A percentile compares a stretch with the other conserved stretches of the same genome.
phyloP scores from a whole-genome alignment of 805 yeast genomes.

The Hagleromyces aurorensis region DNA sequence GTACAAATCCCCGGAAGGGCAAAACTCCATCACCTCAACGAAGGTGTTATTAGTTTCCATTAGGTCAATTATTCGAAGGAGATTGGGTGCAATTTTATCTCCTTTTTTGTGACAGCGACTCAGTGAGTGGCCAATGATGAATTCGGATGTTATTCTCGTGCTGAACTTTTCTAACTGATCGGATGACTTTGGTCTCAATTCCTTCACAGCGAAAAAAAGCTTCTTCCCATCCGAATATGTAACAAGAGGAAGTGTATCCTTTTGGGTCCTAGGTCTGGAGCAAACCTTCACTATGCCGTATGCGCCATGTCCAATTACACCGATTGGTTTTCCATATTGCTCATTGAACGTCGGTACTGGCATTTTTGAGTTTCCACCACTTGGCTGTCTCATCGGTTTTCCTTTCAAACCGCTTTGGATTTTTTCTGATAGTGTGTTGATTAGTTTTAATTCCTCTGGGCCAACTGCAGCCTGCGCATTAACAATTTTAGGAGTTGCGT shows the following conservation, averaged over 20 bases:
- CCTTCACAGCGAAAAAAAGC: constrained; percentile 82
- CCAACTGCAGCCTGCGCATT: constrained; percentile 40
- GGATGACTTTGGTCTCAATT: constrained; percentile 73
- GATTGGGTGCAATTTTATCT: constrained; percentile 40
- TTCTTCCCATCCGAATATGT: constrained; percentile 59
- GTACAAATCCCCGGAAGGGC: constrained; percentile 76
- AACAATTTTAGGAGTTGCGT: constrained; percentile 19
- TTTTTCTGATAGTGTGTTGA: constrained; percentile 39
- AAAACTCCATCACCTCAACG: constrained; percentile 90
- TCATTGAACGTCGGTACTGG: no score
- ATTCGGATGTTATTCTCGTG: constrained; percentile 82
- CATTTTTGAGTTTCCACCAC: constrained; percentile 18
- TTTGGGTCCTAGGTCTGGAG: constrained; percentile 39
- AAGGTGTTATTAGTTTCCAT: constrained; percentile 66
- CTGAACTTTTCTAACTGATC: constrained; percentile 87
- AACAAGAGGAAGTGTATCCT: constrained; percentile 26
- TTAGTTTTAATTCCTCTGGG: constrained; percentile 39
- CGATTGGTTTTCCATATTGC: constrained; percentile 45
- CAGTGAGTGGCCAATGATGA: constrained; percentile 74
- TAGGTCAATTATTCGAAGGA: constrained; percentile 71
- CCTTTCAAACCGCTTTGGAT: constrained; percentile 37
- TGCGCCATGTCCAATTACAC: constrained; percentile 81
- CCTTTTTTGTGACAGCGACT: constrained; percentile 39
- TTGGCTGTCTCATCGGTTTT: constrained; percentile 12
- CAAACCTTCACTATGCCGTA: constrained; percentile 87